Evolutionary conservation across 192 early-diverging fungal genomes (phyloP).

Genomic region (Backusella tarrabulga): DNA sequence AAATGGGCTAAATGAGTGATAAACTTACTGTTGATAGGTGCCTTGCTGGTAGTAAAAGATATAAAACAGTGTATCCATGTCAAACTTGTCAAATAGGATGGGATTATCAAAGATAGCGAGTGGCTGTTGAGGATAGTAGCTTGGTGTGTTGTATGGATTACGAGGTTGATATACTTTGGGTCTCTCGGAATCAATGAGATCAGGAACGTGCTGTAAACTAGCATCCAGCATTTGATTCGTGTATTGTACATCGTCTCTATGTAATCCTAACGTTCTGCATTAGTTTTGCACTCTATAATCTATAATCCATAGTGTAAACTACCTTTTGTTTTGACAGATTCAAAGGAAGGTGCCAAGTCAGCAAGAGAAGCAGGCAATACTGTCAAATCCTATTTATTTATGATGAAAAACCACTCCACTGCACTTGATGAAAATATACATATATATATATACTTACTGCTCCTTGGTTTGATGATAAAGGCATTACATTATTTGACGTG

Average conservation of each 20-base stretch:
- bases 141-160: slow-evolving; percentile 77
- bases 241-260: slow-evolving; percentile 45
- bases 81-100: slow-evolving; percentile 86
- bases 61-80: slow-evolving; percentile 94
- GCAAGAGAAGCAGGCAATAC: slow-evolving; percentile 50
- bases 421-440: no score
- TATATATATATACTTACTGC: neutral
- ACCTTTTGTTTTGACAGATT: slow-evolving; percentile 50
- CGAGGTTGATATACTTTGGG: slow-evolving; percentile 77
- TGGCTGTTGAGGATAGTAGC: slow-evolving; percentile 90
- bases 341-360: slow-evolving; percentile 56
- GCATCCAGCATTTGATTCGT: slow-evolving; percentile 79
- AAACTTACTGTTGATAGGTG: slow-evolving; percentile 82
- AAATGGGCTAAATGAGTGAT: neutral
- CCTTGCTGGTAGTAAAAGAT: slow-evolving; percentile 98
- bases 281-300: neutral
- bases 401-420: neutral
- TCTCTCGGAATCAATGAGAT: slow-evolving; percentile 81
- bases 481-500: neutral
- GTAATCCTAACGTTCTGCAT: slow-evolving; percentile 16
- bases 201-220: slow-evolving; percentile 81
- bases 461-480: neutral
- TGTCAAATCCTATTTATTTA: neutral
- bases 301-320: neutral
- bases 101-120: slow-evolving; percentile 81